Conservation (phyloP, 441 rosid species). For the Breynia disticha region DNA sequence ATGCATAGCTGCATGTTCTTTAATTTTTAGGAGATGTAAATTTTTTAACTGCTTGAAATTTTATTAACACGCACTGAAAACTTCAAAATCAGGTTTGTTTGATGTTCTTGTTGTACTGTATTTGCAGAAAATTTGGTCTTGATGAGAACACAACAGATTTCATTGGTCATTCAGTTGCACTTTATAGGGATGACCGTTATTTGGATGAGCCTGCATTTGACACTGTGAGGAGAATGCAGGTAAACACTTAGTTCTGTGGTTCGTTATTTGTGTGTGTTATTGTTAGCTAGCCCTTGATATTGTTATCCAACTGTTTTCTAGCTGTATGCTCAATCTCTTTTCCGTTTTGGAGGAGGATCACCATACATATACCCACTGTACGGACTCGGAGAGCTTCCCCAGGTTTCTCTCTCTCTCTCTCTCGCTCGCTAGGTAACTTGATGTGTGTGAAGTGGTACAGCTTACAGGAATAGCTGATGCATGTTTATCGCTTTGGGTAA, state of each 20-base stretch:
- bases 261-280: conserved; percentile 1
- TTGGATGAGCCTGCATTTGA: conserved; percentile 75
- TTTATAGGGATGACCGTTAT: conserved; percentile 71
- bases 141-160: conserved; percentile 83
- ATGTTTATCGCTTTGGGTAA: conserved; percentile 3
- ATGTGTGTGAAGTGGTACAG: not conserved
- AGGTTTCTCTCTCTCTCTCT: conserved; percentile 34
- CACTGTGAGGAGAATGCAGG: conserved; percentile 90
- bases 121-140: conserved; percentile 77
- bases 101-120: conserved; percentile 6
- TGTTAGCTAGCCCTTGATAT: not conserved
- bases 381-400: conserved; percentile 89
- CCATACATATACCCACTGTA: conserved; percentile 83
- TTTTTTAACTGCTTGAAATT: not conserved
- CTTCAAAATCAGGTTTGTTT: not conserved
- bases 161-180: conserved; percentile 89
- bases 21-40: no score
- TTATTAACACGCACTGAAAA: not conserved
- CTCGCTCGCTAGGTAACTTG: no score
- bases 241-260: conserved; percentile 17
- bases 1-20: no score
- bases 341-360: conserved; percentile 87
- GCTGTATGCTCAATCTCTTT: conserved; percentile 73
- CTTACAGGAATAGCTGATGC: not conserved
- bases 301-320: conserved; percentile 15